These are phyloP conservation scores for Metschnikowia kunwiensis DNA, from an alignment of 805 yeast species.

Conservation along the genomic window DNA sequence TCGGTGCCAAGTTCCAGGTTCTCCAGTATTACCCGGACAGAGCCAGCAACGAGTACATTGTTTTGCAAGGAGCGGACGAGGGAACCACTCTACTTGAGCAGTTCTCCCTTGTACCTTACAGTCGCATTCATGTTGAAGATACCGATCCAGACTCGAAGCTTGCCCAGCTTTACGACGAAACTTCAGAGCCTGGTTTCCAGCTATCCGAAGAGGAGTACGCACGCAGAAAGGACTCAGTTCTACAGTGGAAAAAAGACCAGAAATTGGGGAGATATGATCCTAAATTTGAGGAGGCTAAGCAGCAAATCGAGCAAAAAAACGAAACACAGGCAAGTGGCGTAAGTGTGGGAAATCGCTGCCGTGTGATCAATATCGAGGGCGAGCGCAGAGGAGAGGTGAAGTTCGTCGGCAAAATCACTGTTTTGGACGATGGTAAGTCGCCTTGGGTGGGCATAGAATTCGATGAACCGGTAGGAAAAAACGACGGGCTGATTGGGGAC, in stretches of 20 bases:
- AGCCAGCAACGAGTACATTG: slow-evolving; percentile 34
- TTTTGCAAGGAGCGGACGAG: slow-evolving; percentile 23
- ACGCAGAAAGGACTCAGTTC: slow-evolving; percentile 56
- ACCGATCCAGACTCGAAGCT: slow-evolving; percentile 51
- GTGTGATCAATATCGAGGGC: slow-evolving; percentile 42
- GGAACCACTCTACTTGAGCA: slow-evolving; percentile 20
- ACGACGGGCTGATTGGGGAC: slow-evolving; percentile 73
- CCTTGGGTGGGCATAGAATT: slow-evolving; percentile 84
- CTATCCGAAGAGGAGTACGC: slow-evolving; percentile 63
- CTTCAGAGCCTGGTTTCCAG: slow-evolving; percentile 34
- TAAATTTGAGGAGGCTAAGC: slow-evolving; percentile 32
- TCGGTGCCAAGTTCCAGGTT: slow-evolving; percentile 55
- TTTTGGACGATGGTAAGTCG: slow-evolving; percentile 47
- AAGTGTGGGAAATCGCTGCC: slow-evolving; percentile 52
- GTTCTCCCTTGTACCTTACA: slow-evolving; percentile 34
- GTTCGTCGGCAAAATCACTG: slow-evolving; percentile 66
- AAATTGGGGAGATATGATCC: slow-evolving; percentile 74
- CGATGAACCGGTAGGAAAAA: slow-evolving; percentile 84
- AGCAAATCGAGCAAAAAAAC: slow-evolving; percentile 19
- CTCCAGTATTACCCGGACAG: slow-evolving; percentile 44
- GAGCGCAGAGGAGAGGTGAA: slow-evolving; percentile 68
- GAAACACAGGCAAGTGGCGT: slow-evolving; percentile 24
- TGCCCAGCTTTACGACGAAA: slow-evolving; percentile 33
- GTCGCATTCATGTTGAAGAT: slow-evolving; percentile 59
- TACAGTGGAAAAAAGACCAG: slow-evolving; percentile 71